Evolutionary conservation across 768 basidiomycete species (phyloP).

Genomic region (Mycena sanguinolenta): DNA sequence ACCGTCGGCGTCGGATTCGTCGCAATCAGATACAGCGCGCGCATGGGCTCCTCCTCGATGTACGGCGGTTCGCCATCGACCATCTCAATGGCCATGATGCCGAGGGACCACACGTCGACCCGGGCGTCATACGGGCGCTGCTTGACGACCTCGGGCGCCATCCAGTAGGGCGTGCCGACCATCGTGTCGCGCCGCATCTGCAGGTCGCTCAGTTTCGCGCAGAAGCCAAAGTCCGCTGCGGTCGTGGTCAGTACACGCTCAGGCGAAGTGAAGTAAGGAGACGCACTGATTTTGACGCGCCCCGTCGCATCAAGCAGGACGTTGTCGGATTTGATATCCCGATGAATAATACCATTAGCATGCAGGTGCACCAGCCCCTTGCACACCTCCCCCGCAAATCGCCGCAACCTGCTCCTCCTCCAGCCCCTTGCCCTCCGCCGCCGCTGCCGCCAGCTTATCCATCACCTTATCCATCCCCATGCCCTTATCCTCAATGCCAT

Average conservation of each 20-base stretch:
- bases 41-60: neutral
- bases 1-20: neutral
- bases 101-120: neutral
- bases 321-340: neutral
- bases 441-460: too few relatives aligned
- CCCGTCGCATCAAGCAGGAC: neutral
- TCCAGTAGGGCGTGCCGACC: neutral
- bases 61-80: neutral
- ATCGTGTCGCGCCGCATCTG: neutral
- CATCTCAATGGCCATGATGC: neutral
- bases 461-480: too few relatives aligned
- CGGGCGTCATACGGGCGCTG: neutral
- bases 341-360: neutral
- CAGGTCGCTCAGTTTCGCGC: neutral
- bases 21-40: neutral
- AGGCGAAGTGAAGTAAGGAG: neutral
- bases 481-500: too few relatives aligned
- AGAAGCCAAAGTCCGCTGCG: neutral
- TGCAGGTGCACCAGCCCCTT: neutral
- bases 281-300: neutral
- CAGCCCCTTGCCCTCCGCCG: neutral
- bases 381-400: slow-evolving; percentile 4
- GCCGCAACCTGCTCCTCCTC: neutral
- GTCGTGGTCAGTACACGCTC: neutral
- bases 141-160: neutral